Percentiles rank a stretch among this genome's conserved stretches.
These are phyloP conservation scores for Onygena corvina DNA, from an alignment of 2,329 filamentous ascomycete genomes.

Conservation along the genomic window DNA sequence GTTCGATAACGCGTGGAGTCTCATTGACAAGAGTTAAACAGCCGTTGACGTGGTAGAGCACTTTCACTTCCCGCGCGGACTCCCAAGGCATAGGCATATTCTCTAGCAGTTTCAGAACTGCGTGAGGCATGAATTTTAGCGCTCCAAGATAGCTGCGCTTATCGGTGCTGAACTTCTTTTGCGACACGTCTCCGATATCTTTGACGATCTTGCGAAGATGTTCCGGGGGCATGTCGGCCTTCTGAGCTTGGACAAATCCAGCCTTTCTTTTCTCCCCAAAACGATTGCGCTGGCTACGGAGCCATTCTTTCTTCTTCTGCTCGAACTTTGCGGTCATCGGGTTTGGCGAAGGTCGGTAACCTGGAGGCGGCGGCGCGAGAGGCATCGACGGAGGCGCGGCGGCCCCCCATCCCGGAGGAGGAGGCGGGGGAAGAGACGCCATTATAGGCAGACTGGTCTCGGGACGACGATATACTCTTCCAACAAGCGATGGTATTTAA, in stretches of 20 bases:
- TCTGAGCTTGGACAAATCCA: conserved; percentile 94
- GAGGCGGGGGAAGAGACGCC: conserved; percentile 52
- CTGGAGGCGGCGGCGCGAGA: conserved; percentile 66
- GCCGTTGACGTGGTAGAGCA: conserved; percentile 95
- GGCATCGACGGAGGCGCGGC: conserved; percentile 41
- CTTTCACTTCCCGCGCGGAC: conserved; percentile 88
- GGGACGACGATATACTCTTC: not conserved
- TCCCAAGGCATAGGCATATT: conserved; percentile 99
- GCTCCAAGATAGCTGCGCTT: conserved; percentile 96
- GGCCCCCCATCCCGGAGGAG: conserved; percentile 55
- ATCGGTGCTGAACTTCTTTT: conserved; percentile 98
- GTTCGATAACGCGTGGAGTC: conserved; percentile 89
- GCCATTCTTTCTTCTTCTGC: conserved; percentile 98
- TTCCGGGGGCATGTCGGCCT: conserved; percentile 96
- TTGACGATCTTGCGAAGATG: conserved; percentile 96
- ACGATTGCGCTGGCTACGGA: conserved; percentile 76
- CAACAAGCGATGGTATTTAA: not conserved
- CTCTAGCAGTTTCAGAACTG: conserved; percentile 89
- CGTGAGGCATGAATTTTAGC: conserved; percentile 98
- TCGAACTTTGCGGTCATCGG: conserved; percentile 86
- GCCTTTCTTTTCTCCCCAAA: conserved; percentile 96
- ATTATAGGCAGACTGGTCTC: conserved; percentile 28
- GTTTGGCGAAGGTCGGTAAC: conserved; percentile 68
- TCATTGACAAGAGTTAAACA: conserved; percentile 96
- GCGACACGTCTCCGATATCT: conserved; percentile 97